Evolutionary conservation across 257 asterid species (phyloP).

Genomic region (Ballota nigra): DNA sequence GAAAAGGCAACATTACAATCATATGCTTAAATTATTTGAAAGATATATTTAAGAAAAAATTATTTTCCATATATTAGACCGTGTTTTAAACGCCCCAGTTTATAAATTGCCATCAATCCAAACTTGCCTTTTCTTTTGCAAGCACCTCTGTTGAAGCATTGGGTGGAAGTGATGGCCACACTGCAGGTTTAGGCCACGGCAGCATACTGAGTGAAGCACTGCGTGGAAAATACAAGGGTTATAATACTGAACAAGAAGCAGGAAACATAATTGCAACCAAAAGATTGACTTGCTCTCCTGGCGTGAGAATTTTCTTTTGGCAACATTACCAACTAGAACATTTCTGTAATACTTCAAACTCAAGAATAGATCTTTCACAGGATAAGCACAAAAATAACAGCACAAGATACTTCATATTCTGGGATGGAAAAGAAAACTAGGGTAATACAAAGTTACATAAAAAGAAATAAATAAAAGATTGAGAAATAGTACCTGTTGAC

Average conservation of each 20-base stretch:
- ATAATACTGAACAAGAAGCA: slow-evolving; percentile 22
- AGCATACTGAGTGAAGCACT: slow-evolving; percentile 98
- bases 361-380: background rate
- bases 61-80: background rate
- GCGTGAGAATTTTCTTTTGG: slow-evolving; percentile 20
- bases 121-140: slow-evolving; percentile 88
- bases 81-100: slow-evolving; percentile 4
- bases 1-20: background rate
- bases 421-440: slow-evolving; percentile 4
- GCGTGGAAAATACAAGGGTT: slow-evolving; percentile 28
- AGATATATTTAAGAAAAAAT: slow-evolving; percentile 2
- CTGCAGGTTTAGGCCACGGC: slow-evolving; percentile 98
- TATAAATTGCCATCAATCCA: slow-evolving; percentile 23
- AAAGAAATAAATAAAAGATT: background rate
- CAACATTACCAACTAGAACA: slow-evolving; percentile 14
- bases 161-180: slow-evolving; percentile 95
- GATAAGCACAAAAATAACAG: background rate
- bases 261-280: slow-evolving; percentile 17
- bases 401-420: slow-evolving; percentile 3
- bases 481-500: slow-evolving; percentile 70
- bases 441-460: slow-evolving; percentile 2
- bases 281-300: slow-evolving; percentile 6
- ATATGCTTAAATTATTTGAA: background rate
- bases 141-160: slow-evolving; percentile 83
- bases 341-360: background rate